Base-by-base conservation (phyloP, 2,329 filamentous ascomycete genomes). In the Pseudogymnoascus sp. region DNA sequence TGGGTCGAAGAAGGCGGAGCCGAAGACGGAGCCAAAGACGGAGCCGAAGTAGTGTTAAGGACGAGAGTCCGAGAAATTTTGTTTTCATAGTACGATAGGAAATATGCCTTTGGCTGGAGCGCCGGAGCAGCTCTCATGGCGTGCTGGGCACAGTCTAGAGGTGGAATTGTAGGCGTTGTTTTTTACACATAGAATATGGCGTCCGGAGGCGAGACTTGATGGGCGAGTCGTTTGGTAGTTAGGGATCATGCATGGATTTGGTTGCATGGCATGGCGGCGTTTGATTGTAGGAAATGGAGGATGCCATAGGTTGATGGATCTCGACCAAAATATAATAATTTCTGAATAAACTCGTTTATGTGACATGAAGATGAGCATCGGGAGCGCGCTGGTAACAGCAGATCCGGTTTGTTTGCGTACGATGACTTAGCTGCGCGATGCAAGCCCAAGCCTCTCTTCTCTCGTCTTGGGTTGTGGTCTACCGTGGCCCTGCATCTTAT, bases 291-390 rank as follows among this genome's bases (percentile, higher is more conserved):
- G 49, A 6, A n/a, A 34, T 9, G 16, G 49, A 56, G 49, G 49
- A 56, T 18, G n/a, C 28, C 49, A 56, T 56, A 34, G 28, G 49
- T 18, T 56, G 49, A 7, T 56, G 25, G 28, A 56, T 11, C 49
- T 56, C 49, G 3, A 3, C 25, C 25, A 56, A 56, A 56, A 34
- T 56, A 56, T 56, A 56, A 56, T 56, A 56, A 56, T 56, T 56
- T 56, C n/a, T 56, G 28, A 79, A 80, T 68, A 75, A 78, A 66
- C 79, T 86, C 61, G 76, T 79, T 3, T 77, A 76, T 65, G 77
- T 3, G 77, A 79, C 23, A 75, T 77, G 61, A 76, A 78, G 66
- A 78, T 79, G 14, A 12, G 66, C n/a, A 31, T 31, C 9, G 9
- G 18, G 34, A 21, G 21, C 0, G 16, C n/a, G n/a, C n/a, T 34